These are phyloP conservation scores for Babesia divergens DNA, from an alignment of 169 alveolate species.

Conservation along the genomic window DNA sequence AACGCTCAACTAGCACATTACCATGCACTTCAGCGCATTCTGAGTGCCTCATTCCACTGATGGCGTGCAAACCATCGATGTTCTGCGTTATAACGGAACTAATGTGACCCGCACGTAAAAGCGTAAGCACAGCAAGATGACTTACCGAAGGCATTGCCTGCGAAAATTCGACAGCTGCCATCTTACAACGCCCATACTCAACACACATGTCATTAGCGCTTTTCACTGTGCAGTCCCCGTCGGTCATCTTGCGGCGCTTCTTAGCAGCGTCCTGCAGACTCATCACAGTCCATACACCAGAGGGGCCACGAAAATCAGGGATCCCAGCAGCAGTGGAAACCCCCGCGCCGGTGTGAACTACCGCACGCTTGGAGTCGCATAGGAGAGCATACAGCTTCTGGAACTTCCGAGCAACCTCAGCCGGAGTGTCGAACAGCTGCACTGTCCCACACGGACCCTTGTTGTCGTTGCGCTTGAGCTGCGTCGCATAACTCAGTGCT, in stretches of 20 bases:
- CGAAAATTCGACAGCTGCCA: conserved; percentile 72
- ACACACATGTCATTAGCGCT: conserved; percentile 41
- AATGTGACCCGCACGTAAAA: conserved; percentile 63
- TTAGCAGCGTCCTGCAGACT: conserved; percentile 23
- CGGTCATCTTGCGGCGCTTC: conserved; percentile 50
- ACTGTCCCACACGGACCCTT: conserved; percentile 76
- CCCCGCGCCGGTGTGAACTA: conserved; percentile 80
- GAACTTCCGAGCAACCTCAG: conserved; percentile 64
- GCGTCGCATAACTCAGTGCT: conserved; percentile 65
- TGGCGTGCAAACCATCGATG: conserved; percentile 78
- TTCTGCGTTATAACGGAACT: conserved; percentile 77
- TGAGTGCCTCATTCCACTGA: conserved; percentile 73
- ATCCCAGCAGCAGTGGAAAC: conserved; percentile 77
- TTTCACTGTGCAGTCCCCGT: conserved; percentile 35
- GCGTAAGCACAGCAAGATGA: conserved; percentile 73
- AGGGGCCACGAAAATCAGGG: conserved; percentile 78
- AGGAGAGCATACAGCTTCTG: conserved; percentile 52
- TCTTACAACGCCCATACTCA: conserved; percentile 56
- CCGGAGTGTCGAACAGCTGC: conserved; percentile 70
- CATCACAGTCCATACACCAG: conserved; percentile 79
- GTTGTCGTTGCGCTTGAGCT: conserved; percentile 67
- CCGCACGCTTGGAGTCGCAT: conserved; percentile 58
- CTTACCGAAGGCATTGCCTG: conserved; percentile 81
- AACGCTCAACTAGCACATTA: conserved; percentile 77
- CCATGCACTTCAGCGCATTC: conserved; percentile 81